Percentiles rank a stretch among this genome's conserved stretches.
Evolutionary conservation across 2,329 filamentous ascomycete genomes (phyloP).

Genomic region (Davidsoniella australis): DNA sequence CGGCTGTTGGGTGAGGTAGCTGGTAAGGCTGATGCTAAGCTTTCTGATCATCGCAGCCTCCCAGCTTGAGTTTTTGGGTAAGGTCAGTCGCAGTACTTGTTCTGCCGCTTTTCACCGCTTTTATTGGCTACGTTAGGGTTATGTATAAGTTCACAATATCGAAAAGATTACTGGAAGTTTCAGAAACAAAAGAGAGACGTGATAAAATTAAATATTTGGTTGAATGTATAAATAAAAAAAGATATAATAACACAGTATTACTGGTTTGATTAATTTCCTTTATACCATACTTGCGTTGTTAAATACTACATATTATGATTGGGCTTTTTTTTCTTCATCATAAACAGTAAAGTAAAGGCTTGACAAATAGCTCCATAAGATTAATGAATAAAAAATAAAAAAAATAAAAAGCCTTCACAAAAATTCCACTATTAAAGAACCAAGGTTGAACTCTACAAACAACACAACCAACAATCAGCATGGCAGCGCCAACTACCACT

Average conservation of each 20-base stretch:
- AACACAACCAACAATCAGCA: not conserved
- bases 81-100: not conserved
- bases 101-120: slow-evolving; percentile 11
- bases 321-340: not conserved
- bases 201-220: too few species aligned
- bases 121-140: slow-evolving; percentile 3
- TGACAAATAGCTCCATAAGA: too few species aligned
- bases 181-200: too few species aligned
- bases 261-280: too few species aligned
- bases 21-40: slow-evolving; percentile 4
- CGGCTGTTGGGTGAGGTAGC: slow-evolving; percentile 1
- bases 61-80: slow-evolving; percentile 4
- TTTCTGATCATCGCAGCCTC: slow-evolving; percentile 9
- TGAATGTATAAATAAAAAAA: too few species aligned
- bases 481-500: not conserved
- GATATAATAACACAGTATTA: too few species aligned
- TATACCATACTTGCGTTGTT: too few species aligned
- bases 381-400: too few species aligned
- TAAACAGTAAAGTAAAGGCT: not conserved
- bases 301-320: too few species aligned
- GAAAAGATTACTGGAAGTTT: not conserved
- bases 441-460: not conserved
- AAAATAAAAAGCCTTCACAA: too few species aligned
- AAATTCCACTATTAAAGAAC: not conserved
- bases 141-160: not conserved